Base-by-base conservation (phyloP, 768 basidiomycete genomes). In the Boletellus emodensis region DNA sequence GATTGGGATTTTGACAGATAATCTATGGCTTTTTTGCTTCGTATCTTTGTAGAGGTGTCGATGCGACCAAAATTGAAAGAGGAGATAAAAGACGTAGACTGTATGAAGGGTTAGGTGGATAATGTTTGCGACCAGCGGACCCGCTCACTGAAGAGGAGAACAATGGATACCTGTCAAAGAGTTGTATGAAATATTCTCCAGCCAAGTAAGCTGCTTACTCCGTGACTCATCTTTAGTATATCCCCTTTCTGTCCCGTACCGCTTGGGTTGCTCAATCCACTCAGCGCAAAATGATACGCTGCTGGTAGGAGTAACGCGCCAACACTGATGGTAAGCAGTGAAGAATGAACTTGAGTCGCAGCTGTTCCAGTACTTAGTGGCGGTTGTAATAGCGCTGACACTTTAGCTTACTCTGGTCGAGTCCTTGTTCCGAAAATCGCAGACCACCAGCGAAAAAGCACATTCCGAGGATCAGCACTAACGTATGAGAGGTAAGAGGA, bases 381-480 rank as follows among this genome's bases (percentile, higher is more conserved):
- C 15, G 39, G 14, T 14, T 13, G 8, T 18, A 13, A 8, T n/a
- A 18, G 14, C 33, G 24, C 18, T 6, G 24, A 49, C 6, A 1
- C 14, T 20, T 33, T 14, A 33, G 73, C 86, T 61, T 55, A 88
- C 88, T 83, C 36, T 77, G 69, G 42, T 84, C 83, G 59, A 90
- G 88, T 1, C 84, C 88, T 69, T 91, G 90, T 57, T 90, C 85
- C 17, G 84, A 85, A 61, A 81, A 91, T 57, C 79, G 79, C 44
- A 83, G 70, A 17, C 90, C 90, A 49, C 89, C 90, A 18, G 86
- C 88, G 57, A 92, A 91, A 71, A 92, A 92, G 61, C 90, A 91
- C 90, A 93, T 90, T 43, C 90, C 90, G 28, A 92, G 75, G 15
- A 93, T 83, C 44, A 94, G 76, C 32, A 91, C 85, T 87, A 44